Evolutionary conservation across 2,329 filamentous ascomycete species (phyloP).

Genomic region (Clonostachys rhizophaga): DNA sequence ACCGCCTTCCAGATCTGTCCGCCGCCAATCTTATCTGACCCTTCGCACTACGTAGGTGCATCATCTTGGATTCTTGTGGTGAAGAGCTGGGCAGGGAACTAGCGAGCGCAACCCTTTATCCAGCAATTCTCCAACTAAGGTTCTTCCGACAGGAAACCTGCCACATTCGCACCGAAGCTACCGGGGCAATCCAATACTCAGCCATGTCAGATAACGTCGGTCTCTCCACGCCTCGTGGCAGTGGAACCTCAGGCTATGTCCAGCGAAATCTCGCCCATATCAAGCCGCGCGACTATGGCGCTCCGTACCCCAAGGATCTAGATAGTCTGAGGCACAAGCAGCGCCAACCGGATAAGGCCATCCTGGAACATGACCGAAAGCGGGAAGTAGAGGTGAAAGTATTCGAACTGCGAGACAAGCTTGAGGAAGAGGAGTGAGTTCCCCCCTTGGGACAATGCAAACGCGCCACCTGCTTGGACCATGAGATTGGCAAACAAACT

Average conservation of each 20-base stretch:
- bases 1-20: neutral
- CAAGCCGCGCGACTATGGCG: conserved; percentile 72
- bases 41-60: too few species aligned
- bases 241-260: conserved; percentile 94
- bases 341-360: conserved; percentile 84
- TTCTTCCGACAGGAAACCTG: neutral
- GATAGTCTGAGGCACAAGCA: conserved; percentile 69
- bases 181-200: neutral
- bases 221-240: conserved; percentile 88
- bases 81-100: too few species aligned
- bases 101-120: too few species aligned
- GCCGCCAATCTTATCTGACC: too few species aligned
- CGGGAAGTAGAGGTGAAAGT: conserved; percentile 91
- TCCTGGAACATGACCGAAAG: conserved; percentile 90
- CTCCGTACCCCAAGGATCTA: conserved; percentile 69
- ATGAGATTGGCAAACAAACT: conserved; percentile 4
- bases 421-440: conserved; percentile 88
- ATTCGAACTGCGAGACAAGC: conserved; percentile 79
- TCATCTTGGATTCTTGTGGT: too few species aligned
- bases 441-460: neutral
- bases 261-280: conserved; percentile 92
- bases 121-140: neutral
- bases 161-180: neutral
- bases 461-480: neutral
- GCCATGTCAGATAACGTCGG: conserved; percentile 96